Conservation (phyloP, 495 filamentous ascomycete species). For the Cairneyella variabilis region DNA sequence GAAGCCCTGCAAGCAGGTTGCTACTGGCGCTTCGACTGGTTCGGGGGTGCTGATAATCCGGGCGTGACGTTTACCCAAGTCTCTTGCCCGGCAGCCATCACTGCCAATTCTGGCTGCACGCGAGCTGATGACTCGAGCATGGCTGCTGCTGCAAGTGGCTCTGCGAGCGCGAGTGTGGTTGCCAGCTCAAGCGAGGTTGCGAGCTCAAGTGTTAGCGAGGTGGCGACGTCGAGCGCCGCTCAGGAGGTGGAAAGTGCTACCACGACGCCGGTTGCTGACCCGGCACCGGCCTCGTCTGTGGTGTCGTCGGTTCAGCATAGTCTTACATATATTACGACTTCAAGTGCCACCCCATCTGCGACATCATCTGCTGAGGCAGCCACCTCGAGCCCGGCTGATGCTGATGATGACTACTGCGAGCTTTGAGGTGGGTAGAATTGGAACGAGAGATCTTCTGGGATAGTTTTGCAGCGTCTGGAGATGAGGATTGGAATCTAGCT, state of each 20-base stretch:
- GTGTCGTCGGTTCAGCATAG: too few species aligned
- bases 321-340: too few species aligned
- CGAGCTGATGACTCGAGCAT: constrained; percentile 12
- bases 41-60: constrained; percentile 58
- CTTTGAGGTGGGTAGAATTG: too few species aligned
- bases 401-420: too few species aligned
- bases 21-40: constrained; percentile 69
- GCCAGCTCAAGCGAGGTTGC: not conserved
- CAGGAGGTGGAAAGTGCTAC: too few species aligned
- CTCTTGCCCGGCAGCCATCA: constrained; percentile 56
- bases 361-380: not conserved
- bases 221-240: too few species aligned
- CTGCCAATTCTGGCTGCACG: constrained; percentile 47
- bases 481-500: too few species aligned
- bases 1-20: constrained; percentile 56
- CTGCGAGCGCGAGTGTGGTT: not conserved
- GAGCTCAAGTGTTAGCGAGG: not conserved
- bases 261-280: not conserved
- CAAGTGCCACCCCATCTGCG: too few species aligned
- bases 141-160: not conserved
- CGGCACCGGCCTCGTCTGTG: too few species aligned
- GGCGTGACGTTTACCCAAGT: constrained; percentile 43
- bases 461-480: too few species aligned
- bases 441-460: too few species aligned
- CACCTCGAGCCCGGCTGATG: too few species aligned